Conservation (phyloP, 306 rosid species). For the Rosa lucieae region DNA sequence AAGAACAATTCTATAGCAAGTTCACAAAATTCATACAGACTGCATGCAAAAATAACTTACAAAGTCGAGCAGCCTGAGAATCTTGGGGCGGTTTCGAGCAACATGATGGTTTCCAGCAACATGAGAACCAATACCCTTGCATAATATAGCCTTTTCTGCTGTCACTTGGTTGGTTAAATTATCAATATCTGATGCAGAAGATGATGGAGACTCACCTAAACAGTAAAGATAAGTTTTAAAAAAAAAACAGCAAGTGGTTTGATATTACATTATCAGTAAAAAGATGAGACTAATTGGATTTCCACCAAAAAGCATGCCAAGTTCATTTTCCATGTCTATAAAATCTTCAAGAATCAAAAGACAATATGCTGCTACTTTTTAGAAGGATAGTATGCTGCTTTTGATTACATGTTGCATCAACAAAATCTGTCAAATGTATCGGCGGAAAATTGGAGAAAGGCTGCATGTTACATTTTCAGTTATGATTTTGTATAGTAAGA, state of each 20-base stretch:
- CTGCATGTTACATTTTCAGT: background rate
- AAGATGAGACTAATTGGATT: background rate
- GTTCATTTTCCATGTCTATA: background rate
- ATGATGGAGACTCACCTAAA: slow-evolving; percentile 74
- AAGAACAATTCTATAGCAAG: slow-evolving; percentile 5
- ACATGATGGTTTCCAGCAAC: slow-evolving; percentile 51
- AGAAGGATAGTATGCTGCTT: background rate
- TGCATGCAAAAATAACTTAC: slow-evolving; percentile 43
- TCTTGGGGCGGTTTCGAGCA: slow-evolving; percentile 47
- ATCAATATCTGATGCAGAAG: slow-evolving; percentile 80
- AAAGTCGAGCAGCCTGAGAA: slow-evolving; percentile 62
- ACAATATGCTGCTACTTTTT: background rate
- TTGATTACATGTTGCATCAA: background rate
- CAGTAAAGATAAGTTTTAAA: background rate
- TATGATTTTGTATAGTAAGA: background rate
- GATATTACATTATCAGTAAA: background rate
- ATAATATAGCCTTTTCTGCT: slow-evolving; percentile 46
- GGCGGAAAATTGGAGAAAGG: background rate
- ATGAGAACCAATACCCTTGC: slow-evolving; percentile 40
- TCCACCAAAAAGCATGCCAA: background rate
- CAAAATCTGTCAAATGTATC: background rate
- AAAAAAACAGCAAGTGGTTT: slow-evolving; percentile 9
- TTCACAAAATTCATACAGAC: slow-evolving; percentile 19
- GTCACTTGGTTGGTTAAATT: slow-evolving; percentile 57
- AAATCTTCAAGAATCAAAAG: background rate